Conservation (phyloP, 2,329 filamentous ascomycete species). For the Diplodia mutila region DNA sequence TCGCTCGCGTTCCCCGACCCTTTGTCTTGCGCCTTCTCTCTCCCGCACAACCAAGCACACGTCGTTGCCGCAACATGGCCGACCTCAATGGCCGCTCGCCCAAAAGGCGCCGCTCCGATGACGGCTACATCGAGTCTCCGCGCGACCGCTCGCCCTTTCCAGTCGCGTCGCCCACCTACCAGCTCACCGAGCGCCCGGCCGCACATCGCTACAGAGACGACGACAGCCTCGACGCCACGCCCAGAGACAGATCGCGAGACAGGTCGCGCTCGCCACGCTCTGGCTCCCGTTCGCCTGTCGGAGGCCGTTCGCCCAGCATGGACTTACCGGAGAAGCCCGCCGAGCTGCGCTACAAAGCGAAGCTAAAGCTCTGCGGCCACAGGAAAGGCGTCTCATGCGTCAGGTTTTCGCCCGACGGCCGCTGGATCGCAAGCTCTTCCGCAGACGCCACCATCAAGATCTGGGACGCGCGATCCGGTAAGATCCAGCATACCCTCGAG, state of each 20-base stretch:
- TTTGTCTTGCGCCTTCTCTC: neutral
- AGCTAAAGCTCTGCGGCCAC: slow-evolving; percentile 77
- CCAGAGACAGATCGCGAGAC: neutral
- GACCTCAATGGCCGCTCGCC: slow-evolving; percentile 31
- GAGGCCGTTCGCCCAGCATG: slow-evolving; percentile 28
- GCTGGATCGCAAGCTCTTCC: slow-evolving; percentile 86
- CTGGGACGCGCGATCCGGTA: slow-evolving; percentile 80
- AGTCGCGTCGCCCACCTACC: slow-evolving; percentile 34
- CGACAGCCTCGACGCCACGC: slow-evolving; percentile 31
- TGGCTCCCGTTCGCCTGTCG: slow-evolving; percentile 28
- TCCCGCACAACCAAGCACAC: neutral
- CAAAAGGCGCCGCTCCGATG: slow-evolving; percentile 38
- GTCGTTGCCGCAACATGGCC: slow-evolving; percentile 8
- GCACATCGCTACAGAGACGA: slow-evolving; percentile 33
- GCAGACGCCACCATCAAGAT: slow-evolving; percentile 90
- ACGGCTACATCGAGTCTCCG: slow-evolving; percentile 33
- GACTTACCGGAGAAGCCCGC: slow-evolving; percentile 48
- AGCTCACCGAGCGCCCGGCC: slow-evolving; percentile 41
- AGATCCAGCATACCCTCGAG: slow-evolving; percentile 83
- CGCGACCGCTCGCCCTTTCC: slow-evolving; percentile 40
- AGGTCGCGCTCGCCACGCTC: slow-evolving; percentile 26
- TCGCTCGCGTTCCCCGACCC: slow-evolving; percentile 14
- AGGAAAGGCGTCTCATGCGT: slow-evolving; percentile 79
- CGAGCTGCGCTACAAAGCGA: slow-evolving; percentile 68
- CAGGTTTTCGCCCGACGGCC: slow-evolving; percentile 87